These are phyloP conservation scores for Paratinospora sagittata DNA, from an alignment of 164 flowering plant genomes.

Conservation along the genomic window DNA sequence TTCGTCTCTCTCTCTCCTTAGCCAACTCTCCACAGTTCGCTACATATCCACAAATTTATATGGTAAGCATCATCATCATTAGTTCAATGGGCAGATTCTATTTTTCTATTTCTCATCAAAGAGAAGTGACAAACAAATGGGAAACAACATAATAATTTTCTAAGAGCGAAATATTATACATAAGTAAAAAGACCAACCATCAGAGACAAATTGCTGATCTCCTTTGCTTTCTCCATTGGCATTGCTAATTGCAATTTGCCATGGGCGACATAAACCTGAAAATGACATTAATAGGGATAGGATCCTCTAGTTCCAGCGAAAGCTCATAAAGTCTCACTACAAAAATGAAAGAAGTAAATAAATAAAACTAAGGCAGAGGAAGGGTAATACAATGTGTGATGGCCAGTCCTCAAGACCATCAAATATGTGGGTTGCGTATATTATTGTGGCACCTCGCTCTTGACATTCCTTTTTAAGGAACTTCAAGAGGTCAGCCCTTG, in stretches of 20 bases:
- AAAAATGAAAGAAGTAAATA: not conserved
- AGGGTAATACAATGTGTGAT: slow-evolving; percentile 63
- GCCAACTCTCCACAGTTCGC: slow-evolving; percentile 98
- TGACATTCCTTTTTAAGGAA: slow-evolving; percentile 81
- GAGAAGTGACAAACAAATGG: not conserved
- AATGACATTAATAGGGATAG: not conserved
- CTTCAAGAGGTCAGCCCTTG: slow-evolving; percentile 79
- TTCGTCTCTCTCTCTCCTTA: slow-evolving; percentile 89
- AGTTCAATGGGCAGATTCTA: not conserved
- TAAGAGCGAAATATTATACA: not conserved
- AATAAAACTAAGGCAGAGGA: not conserved
- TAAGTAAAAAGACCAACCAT: slow-evolving; percentile 51
- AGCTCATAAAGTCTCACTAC: not conserved
- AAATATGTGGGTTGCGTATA: slow-evolving; percentile 93
- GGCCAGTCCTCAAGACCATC: slow-evolving; percentile 98
- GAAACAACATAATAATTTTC: not conserved
- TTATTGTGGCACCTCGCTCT: slow-evolving; percentile 80
- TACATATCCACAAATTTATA: slow-evolving; percentile 20
- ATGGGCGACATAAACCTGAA: slow-evolving; percentile 76
- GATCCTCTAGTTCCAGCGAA: not conserved
- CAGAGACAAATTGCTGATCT: slow-evolving; percentile 58
- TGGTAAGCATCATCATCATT: not conserved
- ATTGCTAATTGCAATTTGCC: slow-evolving; percentile 73
- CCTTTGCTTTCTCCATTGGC: slow-evolving; percentile 76
- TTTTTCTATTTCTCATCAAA: not conserved